Evolutionary conservation across 805 yeast species (phyloP).

Genomic region (Saccharomycopsis oosterbeekiorum): DNA sequence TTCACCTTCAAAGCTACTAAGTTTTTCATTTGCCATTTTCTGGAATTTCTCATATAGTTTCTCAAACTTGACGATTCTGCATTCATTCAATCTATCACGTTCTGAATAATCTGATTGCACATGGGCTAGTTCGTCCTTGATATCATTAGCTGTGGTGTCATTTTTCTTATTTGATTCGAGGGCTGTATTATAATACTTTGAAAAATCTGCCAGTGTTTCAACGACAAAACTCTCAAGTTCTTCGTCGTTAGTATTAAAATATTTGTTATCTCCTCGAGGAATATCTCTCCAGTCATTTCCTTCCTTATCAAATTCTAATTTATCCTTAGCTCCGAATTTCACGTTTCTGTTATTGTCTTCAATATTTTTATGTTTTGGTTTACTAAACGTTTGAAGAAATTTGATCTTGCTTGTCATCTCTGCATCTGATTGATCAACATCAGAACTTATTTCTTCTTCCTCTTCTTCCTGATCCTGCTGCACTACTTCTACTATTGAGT

Average conservation of each 20-base stretch:
- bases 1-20: neutral
- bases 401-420: neutral
- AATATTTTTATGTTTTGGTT: conserved; percentile 25
- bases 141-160: neutral
- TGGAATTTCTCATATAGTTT: neutral
- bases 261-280: conserved; percentile 48
- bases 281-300: conserved; percentile 70
- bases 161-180: neutral
- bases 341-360: neutral
- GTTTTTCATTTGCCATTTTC: neutral
- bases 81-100: neutral
- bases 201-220: neutral
- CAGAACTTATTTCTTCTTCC: neutral
- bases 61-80: neutral
- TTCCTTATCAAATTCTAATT: conserved; percentile 43
- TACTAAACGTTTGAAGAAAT: conserved; percentile 18
- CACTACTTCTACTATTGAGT: neutral
- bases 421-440: neutral
- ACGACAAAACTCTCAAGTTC: neutral
- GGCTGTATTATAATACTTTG: neutral
- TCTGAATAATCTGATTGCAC: neutral
- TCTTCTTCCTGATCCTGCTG: neutral
- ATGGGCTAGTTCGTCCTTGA: neutral
- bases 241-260: conserved; percentile 22
- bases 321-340: conserved; percentile 2